Base-by-base conservation (phyloP, 164 flowering plant genomes). In the Protea cynaroides region DNA sequence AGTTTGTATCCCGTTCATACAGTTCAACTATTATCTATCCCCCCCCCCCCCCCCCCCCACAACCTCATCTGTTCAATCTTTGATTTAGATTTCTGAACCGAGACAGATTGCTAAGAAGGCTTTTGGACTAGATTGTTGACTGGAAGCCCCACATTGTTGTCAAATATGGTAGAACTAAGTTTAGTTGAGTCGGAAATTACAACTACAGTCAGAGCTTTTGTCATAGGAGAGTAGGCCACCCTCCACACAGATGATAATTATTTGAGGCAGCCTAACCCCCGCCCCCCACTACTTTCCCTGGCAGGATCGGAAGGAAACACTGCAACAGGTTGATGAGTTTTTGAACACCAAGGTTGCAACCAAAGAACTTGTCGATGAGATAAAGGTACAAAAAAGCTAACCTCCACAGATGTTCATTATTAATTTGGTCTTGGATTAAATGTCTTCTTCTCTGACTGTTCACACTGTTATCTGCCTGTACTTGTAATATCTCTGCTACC, bases 241-340 rank as follows among this genome's bases (percentile, higher is more conserved):
- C n/a, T n/a, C n/a, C n/a, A n/a, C n/a, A n/a, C n/a, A n/a, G n/a
- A n/a, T 29, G 34, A 29, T 29, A 29, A 29, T 29, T 29, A 29
- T 1, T 25, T 66, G 34, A 3, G 34, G 4, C 34, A 29, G 5
- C 4, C 34, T 29, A 3, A 29, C 34, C 34, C 34, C 5, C 34
- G 5, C 34, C 34, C 60, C 37, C 10, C 21, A 50, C 29, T 58
- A 46, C 25, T 40, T 56, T 49, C 29, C 47, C 54, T 69, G 69
- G 63, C 84, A 92, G 96, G 86, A 86, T 67, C 80, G 98, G 43
- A 88, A 92, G 80, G 40, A 80, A 73, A 92, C 96, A 24, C 66
- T 92, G 17, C 66, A 81, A 70, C 79, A 92, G 74, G 67, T 92
- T 54, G 95, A 87, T 55, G 96, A 92, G 73, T 84, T 88, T 65